These are phyloP conservation scores for Agapanthus africanus DNA, from an alignment of 106 monocot genomes.

Conservation along the genomic window DNA sequence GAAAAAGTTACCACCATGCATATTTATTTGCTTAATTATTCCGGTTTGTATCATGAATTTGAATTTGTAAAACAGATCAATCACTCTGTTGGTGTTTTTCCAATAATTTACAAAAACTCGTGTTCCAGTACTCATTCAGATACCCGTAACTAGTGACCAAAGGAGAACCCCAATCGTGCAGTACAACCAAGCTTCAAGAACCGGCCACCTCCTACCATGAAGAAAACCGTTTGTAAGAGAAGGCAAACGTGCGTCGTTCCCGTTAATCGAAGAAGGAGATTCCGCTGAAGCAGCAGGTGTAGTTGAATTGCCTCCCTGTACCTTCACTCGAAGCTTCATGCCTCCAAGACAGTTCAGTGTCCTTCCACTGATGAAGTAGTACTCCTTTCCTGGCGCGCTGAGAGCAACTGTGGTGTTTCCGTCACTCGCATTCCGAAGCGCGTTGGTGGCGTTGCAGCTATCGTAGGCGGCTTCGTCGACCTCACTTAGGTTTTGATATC, in stretches of 20 bases:
- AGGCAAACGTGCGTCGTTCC: background rate
- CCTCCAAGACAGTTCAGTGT: slow-evolving; percentile 44
- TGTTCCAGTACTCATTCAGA: too few species aligned
- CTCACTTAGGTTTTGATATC: slow-evolving; percentile 51
- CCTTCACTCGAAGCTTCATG: slow-evolving; percentile 36
- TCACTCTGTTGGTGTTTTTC: too few species aligned
- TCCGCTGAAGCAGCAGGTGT: slow-evolving; percentile 8
- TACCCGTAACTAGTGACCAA: too few species aligned
- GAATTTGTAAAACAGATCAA: too few species aligned
- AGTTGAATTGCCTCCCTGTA: background rate
- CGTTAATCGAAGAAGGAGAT: background rate
- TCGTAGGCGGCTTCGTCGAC: slow-evolving; percentile 42
- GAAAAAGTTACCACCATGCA: too few species aligned
- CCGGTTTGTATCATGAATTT: too few species aligned
- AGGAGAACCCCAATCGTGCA: slow-evolving; percentile 18
- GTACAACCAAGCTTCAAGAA: slow-evolving; percentile 20
- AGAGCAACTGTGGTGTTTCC: slow-evolving; percentile 56
- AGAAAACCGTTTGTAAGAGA: background rate
- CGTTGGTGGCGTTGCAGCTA: slow-evolving; percentile 37
- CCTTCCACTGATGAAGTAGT: slow-evolving; percentile 58
- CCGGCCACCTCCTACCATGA: slow-evolving; percentile 1
- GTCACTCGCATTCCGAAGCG: slow-evolving; percentile 13
- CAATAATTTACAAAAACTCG: too few species aligned
- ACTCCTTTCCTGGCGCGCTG: slow-evolving; percentile 27
- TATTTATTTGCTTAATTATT: too few species aligned